phyloP scores from a whole-genome alignment of 192 early-diverging fungal genomes.

The Glomus cerebriforme region DNA sequence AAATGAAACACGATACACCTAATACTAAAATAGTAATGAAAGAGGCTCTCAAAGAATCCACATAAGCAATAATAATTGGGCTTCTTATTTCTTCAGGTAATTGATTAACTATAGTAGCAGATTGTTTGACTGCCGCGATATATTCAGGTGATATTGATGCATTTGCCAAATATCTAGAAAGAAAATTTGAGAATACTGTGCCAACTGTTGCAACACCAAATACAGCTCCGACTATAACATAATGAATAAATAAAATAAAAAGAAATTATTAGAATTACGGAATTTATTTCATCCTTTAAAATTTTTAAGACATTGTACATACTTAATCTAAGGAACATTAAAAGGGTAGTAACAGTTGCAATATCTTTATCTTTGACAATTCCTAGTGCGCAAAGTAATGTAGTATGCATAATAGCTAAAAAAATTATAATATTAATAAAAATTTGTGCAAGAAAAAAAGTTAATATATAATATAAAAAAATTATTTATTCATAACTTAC shows the following conservation, averaged over 20 bases:
- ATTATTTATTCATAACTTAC: too few relatives aligned
- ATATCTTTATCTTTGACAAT: conserved; percentile 64
- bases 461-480: too few relatives aligned
- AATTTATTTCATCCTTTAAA: too few relatives aligned
- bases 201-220: conserved; percentile 69
- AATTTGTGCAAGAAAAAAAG: not conserved
- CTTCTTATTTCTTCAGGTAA: not conserved
- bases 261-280: too few relatives aligned
- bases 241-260: too few relatives aligned
- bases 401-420: conserved; percentile 65
- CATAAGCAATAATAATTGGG: not conserved
- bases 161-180: not conserved
- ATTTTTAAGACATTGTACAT: too few relatives aligned
- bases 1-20: not conserved
- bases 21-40: not conserved
- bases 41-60: not conserved
- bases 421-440: too few relatives aligned
- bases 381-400: conserved; percentile 73
- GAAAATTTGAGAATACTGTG: conserved; percentile 61
- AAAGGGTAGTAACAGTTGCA: conserved; percentile 72
- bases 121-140: not conserved
- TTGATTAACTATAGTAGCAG: not conserved
- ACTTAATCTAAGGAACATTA: conserved; percentile 58
- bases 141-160: not conserved
- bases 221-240: conserved; percentile 49